A percentile compares a stretch with the other conserved stretches of the same genome.
Evolutionary conservation across 192 early-diverging fungal genomes (phyloP).

Genomic region (Coemansia sp.): DNA sequence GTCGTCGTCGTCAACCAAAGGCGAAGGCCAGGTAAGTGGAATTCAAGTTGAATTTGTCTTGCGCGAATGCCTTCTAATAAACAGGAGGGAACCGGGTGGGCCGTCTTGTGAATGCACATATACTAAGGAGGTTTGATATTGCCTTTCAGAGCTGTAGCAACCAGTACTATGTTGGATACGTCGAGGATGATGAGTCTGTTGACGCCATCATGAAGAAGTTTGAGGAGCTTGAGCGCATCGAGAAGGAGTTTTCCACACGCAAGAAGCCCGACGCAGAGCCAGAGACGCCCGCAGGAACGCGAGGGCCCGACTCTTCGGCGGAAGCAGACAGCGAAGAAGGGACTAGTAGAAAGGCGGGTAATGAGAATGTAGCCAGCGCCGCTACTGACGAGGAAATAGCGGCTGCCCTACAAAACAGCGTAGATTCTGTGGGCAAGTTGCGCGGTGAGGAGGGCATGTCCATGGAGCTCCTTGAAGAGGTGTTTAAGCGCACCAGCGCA

Average conservation of each 20-base stretch:
- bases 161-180: conserved; percentile 91
- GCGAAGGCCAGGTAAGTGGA: conserved; percentile 46
- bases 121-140: too few species aligned
- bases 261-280: conserved; percentile 25
- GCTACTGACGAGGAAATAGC: background rate
- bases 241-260: conserved; percentile 70
- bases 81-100: background rate
- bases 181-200: conserved; percentile 94
- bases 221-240: conserved; percentile 89
- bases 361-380: background rate
- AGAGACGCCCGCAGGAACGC: conserved; percentile 9
- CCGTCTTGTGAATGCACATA: background rate
- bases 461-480: conserved; percentile 82
- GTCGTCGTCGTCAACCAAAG: conserved; percentile 47
- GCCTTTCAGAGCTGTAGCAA: conserved; percentile 23
- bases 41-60: background rate
- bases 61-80: too few species aligned
- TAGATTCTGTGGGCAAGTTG: background rate
- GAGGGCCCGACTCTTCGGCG: conserved; percentile 9
- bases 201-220: conserved; percentile 99
- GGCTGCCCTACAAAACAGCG: background rate
- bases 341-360: background rate
- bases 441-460: conserved; percentile 56
- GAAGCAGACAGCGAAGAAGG: background rate
- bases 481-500: conserved; percentile 87